Conservation (phyloP, 148 eudicot genomes). For the Heliosperma pusillum region DNA sequence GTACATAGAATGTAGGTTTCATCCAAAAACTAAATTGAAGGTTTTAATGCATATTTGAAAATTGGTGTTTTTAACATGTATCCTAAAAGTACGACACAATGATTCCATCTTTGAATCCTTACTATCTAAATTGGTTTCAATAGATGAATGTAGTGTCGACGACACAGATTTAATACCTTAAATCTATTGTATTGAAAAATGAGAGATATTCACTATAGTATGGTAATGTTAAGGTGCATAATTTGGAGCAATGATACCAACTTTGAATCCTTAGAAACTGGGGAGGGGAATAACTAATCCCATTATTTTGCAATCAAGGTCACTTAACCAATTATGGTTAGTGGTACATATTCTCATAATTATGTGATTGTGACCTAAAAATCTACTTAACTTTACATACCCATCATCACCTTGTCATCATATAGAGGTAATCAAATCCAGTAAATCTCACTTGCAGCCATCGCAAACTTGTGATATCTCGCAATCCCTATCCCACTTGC, state of each 20-base stretch:
- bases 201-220: background rate
- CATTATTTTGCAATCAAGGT: conserved; percentile 7
- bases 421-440: background rate
- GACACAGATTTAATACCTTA: background rate
- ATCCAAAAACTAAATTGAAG: background rate
- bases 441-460: no score
- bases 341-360: conserved; percentile 21
- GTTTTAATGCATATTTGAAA: no score
- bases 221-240: conserved; percentile 21
- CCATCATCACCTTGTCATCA: conserved; percentile 15
- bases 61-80: no score
- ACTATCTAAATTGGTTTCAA: no score
- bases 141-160: no score
- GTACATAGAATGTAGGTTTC: background rate
- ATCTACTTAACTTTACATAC: conserved; percentile 14
- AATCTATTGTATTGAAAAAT: background rate
- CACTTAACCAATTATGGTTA: conserved; percentile 12
- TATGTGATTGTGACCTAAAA: conserved; percentile 10
- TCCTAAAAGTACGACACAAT: no score
- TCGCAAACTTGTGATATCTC: no score
- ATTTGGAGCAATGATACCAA: conserved; percentile 25
- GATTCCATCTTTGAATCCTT: no score
- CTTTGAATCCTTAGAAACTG: conserved; percentile 20
- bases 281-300: conserved; percentile 2
- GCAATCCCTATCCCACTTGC: no score